Percentiles rank a stretch among this genome's conserved stretches.
phyloP scores from a whole-genome alignment of 306 rosid genomes.

The Nissolia schottii region DNA sequence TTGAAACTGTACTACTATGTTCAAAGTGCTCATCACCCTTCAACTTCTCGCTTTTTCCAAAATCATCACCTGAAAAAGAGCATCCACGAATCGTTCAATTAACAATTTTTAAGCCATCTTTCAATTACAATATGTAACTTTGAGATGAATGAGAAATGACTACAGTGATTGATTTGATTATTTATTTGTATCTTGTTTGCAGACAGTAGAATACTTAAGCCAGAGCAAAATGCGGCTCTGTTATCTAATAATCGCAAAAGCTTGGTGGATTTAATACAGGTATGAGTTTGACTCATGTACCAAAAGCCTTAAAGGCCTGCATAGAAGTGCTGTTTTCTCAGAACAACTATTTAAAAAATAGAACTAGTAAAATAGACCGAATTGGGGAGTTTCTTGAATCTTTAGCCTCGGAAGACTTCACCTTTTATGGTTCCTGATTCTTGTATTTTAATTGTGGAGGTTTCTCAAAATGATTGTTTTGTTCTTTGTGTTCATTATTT shows the following conservation, averaged over 20 bases:
- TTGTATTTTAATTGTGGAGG: not conserved
- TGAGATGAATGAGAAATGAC: too few species aligned
- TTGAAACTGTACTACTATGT: not conserved
- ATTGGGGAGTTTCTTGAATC: not conserved
- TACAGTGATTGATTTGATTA: too few species aligned
- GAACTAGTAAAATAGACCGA: not conserved
- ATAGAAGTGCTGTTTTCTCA: not conserved
- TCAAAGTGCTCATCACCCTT: not conserved
- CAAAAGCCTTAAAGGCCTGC: not conserved
- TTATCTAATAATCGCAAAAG: conserved; percentile 43
- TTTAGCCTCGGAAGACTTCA: too few species aligned
- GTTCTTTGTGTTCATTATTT: too few species aligned
- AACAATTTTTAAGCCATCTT: not conserved
- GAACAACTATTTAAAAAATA: not conserved
- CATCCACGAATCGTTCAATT: not conserved
- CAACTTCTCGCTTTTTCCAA: not conserved
- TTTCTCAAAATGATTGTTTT: not conserved
- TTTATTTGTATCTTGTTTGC: too few species aligned
- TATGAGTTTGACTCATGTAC: not conserved
- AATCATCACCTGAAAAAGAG: not conserved
- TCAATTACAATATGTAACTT: too few species aligned
- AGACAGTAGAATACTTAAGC: conserved; percentile 4
- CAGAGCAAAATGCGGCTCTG: conserved; percentile 25
- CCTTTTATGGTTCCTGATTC: not conserved
- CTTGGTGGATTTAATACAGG: conserved; percentile 65